Percentiles rank a stretch among this genome's conserved stretches.
Conservation (phyloP, 2,329 filamentous ascomycete species). For the Pseudopyrenochaeta lycopersici region DNA sequence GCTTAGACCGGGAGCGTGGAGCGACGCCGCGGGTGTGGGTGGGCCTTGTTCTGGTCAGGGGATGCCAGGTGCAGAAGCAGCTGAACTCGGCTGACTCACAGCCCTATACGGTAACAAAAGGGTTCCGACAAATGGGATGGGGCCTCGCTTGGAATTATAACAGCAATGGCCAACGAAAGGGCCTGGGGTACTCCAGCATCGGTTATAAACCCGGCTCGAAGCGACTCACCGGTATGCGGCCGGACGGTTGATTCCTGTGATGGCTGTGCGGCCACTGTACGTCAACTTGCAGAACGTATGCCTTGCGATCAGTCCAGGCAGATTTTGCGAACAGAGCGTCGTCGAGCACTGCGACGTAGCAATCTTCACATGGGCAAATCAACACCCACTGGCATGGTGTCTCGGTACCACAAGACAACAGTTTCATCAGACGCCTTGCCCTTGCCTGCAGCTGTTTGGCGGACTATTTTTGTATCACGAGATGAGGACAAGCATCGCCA, state of each 20-base stretch:
- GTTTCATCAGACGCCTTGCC: slow-evolving; percentile 28
- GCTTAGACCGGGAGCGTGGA: slow-evolving; percentile 41
- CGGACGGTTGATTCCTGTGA: slow-evolving; percentile 25
- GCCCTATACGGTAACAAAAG: slow-evolving; percentile 31
- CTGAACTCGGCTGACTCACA: slow-evolving; percentile 41
- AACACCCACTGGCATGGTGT: slow-evolving; percentile 3
- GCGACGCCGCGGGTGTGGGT: slow-evolving; percentile 26
- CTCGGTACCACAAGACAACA: slow-evolving; percentile 18
- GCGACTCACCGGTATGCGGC: slow-evolving; percentile 39
- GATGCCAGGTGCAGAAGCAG: slow-evolving; percentile 34
- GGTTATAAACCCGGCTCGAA: slow-evolving; percentile 17
- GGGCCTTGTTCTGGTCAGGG: slow-evolving; percentile 29
- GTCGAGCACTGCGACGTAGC: background rate
- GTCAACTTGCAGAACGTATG: slow-evolving; percentile 29
- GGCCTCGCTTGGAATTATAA: slow-evolving; percentile 12
- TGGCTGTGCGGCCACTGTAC: slow-evolving; percentile 33
- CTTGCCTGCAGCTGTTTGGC: slow-evolving; percentile 24
- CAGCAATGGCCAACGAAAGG: slow-evolving; percentile 15
- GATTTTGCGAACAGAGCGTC: slow-evolving; percentile 28
- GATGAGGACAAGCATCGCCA: slow-evolving; percentile 39
- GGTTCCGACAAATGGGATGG: slow-evolving; percentile 28
- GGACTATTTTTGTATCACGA: slow-evolving; percentile 39
- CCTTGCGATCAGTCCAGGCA: slow-evolving; percentile 30
- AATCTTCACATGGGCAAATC: too few species aligned
- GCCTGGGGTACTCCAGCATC: slow-evolving; percentile 22